phyloP scores from a whole-genome alignment of 306 rosid species.

The Alnus glutinosa region DNA sequence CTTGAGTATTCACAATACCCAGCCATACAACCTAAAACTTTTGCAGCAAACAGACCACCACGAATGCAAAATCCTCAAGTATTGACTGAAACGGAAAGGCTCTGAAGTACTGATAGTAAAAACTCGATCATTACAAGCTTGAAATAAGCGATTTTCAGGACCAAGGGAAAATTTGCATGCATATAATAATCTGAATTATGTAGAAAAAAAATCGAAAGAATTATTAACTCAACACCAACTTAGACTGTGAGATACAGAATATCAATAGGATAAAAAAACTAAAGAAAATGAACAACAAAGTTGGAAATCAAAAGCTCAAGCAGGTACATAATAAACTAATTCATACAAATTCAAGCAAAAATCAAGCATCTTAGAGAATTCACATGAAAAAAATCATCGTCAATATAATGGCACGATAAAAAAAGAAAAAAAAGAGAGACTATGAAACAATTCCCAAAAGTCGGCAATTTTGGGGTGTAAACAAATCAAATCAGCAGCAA shows the following conservation, averaged over 20 bases:
- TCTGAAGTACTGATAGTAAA: neutral
- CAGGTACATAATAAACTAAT: neutral
- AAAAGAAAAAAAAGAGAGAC: too few species aligned
- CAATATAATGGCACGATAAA: neutral
- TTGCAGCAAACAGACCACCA: neutral
- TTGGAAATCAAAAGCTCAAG: neutral
- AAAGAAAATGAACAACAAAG: neutral
- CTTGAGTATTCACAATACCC: neutral
- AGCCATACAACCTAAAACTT: neutral
- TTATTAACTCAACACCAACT: neutral
- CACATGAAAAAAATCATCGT: neutral
- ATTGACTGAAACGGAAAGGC: neutral
- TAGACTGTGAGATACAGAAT: neutral
- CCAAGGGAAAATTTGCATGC: neutral
- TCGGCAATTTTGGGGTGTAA: neutral
- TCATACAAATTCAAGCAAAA: neutral
- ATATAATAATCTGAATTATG: too few species aligned
- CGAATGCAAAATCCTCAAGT: neutral
- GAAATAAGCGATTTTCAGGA: neutral
- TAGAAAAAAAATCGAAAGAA: too few species aligned
- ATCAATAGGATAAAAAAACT: neutral
- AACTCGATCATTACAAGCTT: neutral
- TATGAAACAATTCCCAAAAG: neutral
- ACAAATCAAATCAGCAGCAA: neutral
- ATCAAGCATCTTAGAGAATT: neutral